Evolutionary conservation across 2,329 filamentous ascomycete genomes (phyloP), one percentile per base, ranked within the genome.

Genomic region (Shiraia sp.): DNA sequence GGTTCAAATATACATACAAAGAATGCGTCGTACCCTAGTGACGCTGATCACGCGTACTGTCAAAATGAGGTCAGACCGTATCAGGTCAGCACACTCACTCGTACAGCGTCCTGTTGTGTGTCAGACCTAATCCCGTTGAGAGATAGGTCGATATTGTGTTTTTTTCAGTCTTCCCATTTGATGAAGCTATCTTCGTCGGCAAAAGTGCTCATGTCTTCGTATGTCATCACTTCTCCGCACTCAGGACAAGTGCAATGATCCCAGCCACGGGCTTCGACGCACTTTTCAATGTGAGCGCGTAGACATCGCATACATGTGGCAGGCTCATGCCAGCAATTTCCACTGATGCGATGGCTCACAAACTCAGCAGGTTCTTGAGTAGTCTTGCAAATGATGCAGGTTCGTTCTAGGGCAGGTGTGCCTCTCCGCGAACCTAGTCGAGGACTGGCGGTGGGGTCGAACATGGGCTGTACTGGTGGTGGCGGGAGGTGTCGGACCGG

Each of bases 361-460:
- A 65, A 66, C 5, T 56, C 47, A 1, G 45, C 43, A 2, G 49
- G 41, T 4, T 52, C 50, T 29, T 55, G 56, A 0, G 45, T 38
- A 6, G 53, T 53, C 29, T 60, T 60, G 46, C 64, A 67, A 2
- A 65, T 43, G 17, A 55, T 51, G 38, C 64, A 67, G 1, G 56
- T 59, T 15, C 49, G 53, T 22, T 55, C 48, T 2, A 51, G 34
- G 10, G 45, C 45, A 6, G 51, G 51, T 16, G 57, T 60, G 15
- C 49, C 51, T 16, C 48, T 47, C 3, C 55, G 42, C 10, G 57
- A 52, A 3, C 39, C 32, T 12, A 29, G 33, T n/a, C 52, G 42
- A 1, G 52, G 45, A 30, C 47, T 46, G 15, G 6, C n/a, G 3
- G 40, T 32, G 12, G 22, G 12, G 22, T 41, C 31, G n/a, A 39